A percentile compares a stretch with the other conserved stretches of the same genome.
Conservation (phyloP, 495 filamentous ascomycete genomes). For the Venustampulla echinocandica region DNA sequence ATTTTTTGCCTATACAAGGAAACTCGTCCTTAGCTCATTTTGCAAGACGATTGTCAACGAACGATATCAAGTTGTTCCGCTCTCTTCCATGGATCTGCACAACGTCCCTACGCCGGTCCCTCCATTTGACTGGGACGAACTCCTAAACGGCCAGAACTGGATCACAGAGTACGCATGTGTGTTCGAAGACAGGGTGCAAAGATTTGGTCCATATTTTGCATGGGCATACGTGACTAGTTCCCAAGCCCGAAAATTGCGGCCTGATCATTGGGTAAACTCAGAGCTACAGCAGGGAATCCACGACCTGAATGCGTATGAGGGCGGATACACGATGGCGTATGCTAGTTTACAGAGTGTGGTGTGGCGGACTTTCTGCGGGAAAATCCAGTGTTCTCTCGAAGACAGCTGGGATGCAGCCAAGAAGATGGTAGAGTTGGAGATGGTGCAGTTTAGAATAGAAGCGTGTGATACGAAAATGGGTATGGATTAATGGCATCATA, state of each 20-base stretch:
- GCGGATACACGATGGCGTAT: slow-evolving; percentile 18
- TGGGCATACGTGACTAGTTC: slow-evolving; percentile 13
- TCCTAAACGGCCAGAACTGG: slow-evolving; percentile 5
- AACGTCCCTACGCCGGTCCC: neutral
- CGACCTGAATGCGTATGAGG: slow-evolving; percentile 21
- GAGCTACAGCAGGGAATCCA: slow-evolving; percentile 13
- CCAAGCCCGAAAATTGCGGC: neutral
- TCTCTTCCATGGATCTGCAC: neutral
- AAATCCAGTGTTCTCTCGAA: slow-evolving; percentile 4
- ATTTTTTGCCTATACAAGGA: slow-evolving; percentile 12
- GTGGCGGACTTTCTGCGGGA: slow-evolving; percentile 18
- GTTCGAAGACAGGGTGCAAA: slow-evolving; percentile 15
- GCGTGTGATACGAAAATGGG: too few species aligned
- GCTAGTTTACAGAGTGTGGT: slow-evolving; percentile 23
- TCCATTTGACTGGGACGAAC: neutral
- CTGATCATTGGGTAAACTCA: slow-evolving; percentile 11
- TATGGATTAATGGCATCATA: too few species aligned
- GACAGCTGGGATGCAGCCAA: slow-evolving; percentile 16
- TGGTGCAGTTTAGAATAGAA: too few species aligned
- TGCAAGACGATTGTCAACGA: neutral
- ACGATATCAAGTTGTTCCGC: neutral
- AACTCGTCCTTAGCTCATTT: neutral
- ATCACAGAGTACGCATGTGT: slow-evolving; percentile 20
- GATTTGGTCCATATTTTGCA: slow-evolving; percentile 20
- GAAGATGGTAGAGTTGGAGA: slow-evolving; percentile 8